These are phyloP conservation scores for Rhododendron molle DNA, from an alignment of 148 eudicot species.

Conservation along the genomic window DNA sequence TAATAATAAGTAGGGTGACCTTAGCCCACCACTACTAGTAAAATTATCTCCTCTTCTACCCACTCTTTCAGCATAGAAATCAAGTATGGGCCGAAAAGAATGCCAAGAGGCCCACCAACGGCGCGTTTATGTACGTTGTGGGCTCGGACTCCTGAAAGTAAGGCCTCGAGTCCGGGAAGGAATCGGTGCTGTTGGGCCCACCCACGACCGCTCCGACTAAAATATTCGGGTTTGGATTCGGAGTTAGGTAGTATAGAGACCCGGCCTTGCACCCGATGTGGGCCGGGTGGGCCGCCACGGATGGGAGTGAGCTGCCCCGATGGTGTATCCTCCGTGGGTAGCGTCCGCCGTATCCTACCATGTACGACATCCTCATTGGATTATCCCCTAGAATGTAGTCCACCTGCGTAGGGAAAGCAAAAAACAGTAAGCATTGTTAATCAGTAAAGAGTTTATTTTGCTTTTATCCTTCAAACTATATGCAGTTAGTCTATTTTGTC, in stretches of 20 bases:
- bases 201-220: conserved; percentile 93
- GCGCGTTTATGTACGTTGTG: conserved; percentile 93
- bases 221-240: conserved; percentile 79
- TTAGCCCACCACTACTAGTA: conserved; percentile 45
- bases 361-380: conserved; percentile 84
- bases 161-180: conserved; percentile 89
- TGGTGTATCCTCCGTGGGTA: conserved; percentile 90
- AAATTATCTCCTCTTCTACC: background rate
- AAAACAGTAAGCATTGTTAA: too few species aligned
- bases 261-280: conserved; percentile 80
- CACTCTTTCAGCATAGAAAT: conserved; percentile 2
- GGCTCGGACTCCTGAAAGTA: conserved; percentile 88
- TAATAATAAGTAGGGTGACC: conserved; percentile 43
- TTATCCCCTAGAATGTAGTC: conserved; percentile 94
- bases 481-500: too few species aligned
- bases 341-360: conserved; percentile 89
- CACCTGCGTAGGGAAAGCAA: conserved; percentile 37
- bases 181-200: conserved; percentile 78
- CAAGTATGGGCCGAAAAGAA: conserved; percentile 72
- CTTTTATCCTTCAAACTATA: too few species aligned
- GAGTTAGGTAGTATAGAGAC: conserved; percentile 59
- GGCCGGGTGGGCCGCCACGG: conserved; percentile 60
- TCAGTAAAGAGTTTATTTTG: background rate
- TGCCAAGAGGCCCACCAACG: conserved; percentile 86
- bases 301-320: conserved; percentile 78